phyloP scores from a whole-genome alignment of 2,329 filamentous ascomycete species.

The Aquanectria penicillioides region DNA sequence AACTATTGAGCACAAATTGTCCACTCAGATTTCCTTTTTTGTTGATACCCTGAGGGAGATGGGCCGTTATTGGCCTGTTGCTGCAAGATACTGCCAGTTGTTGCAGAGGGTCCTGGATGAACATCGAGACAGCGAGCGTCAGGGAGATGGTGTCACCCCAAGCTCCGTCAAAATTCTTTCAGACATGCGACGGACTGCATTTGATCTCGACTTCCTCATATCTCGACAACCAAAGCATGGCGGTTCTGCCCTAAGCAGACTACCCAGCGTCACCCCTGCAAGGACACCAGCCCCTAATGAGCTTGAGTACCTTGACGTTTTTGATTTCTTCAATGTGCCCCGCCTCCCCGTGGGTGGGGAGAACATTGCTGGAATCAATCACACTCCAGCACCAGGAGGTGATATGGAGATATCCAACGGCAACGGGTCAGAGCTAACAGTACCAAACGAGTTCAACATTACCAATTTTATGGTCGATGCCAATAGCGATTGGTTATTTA shows the following conservation, averaged over 20 bases:
- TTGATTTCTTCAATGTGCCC: slow-evolving; percentile 94
- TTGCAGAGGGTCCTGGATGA: slow-evolving; percentile 87
- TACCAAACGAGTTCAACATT: slow-evolving; percentile 76
- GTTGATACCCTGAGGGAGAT: slow-evolving; percentile 84
- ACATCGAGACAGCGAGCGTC: slow-evolving; percentile 80
- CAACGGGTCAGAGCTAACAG: slow-evolving; percentile 39
- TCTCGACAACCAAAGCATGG: slow-evolving; percentile 76
- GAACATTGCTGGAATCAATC: slow-evolving; percentile 35
- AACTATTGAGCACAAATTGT: slow-evolving; percentile 85
- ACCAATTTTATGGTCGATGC: slow-evolving; percentile 82
- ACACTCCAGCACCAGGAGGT: slow-evolving; percentile 32
- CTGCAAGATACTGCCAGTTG: slow-evolving; percentile 81
- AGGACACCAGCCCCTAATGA: slow-evolving; percentile 82
- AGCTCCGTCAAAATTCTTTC: slow-evolving; percentile 87
- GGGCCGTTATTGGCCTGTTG: slow-evolving; percentile 87
- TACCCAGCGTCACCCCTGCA: slow-evolving; percentile 67
- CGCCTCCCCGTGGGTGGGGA: slow-evolving; percentile 67
- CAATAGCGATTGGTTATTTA: slow-evolving; percentile 79
- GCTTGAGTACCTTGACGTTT: slow-evolving; percentile 90
- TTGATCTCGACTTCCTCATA: slow-evolving; percentile 90
- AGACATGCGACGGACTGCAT: slow-evolving; percentile 91
- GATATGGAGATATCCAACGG: slow-evolving; percentile 43
- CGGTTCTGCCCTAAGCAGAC: slow-evolving; percentile 51
- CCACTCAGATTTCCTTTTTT: slow-evolving; percentile 81
- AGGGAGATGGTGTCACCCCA: slow-evolving; percentile 79